phyloP scores from a whole-genome alignment of 176 grass and related monocot species.

The Calamus simplicifolius region DNA sequence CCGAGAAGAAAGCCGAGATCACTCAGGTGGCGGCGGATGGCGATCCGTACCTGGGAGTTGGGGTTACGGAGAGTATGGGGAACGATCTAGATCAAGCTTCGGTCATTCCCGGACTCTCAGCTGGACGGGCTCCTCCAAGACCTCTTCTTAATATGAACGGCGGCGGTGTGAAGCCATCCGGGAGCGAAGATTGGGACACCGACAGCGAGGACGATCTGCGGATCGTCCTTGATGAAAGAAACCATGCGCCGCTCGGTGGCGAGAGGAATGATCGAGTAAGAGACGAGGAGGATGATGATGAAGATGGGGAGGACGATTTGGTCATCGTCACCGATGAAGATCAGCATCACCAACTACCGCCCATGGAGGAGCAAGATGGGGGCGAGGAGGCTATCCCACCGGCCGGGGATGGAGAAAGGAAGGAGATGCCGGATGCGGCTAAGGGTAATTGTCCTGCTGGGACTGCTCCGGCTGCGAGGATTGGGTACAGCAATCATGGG shows the following conservation, averaged over 20 bases:
- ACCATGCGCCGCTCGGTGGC: conserved; percentile 27
- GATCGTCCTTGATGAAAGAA: conserved; percentile 84
- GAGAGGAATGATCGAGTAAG: conserved; percentile 18
- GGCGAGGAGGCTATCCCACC: conserved; percentile 42
- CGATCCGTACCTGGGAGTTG: background rate
- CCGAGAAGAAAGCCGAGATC: background rate
- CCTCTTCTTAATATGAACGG: background rate
- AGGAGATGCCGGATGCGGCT: conserved; percentile 42
- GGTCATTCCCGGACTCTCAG: conserved; percentile 70
- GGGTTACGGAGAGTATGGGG: background rate
- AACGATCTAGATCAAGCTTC: conserved; percentile 29
- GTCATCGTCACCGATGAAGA: conserved; percentile 62
- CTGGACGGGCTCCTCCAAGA: conserved; percentile 3
- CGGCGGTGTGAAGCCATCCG: conserved; percentile 8
- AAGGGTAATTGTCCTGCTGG: conserved; percentile 3
- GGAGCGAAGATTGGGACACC: conserved; percentile 79
- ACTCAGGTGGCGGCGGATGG: background rate
- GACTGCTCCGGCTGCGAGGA: conserved; percentile 26
- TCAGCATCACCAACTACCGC: conserved; percentile 46
- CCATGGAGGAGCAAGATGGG: conserved; percentile 82
- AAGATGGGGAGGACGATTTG: conserved; percentile 64
- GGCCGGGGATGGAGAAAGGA: conserved; percentile 49
- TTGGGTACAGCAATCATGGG: conserved; percentile 62
- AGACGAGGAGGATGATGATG: conserved; percentile 64
- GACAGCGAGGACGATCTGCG: conserved; percentile 95